Base-by-base conservation (phyloP, 352 stramenopile species). In the Thalassiosira mediterranea region DNA sequence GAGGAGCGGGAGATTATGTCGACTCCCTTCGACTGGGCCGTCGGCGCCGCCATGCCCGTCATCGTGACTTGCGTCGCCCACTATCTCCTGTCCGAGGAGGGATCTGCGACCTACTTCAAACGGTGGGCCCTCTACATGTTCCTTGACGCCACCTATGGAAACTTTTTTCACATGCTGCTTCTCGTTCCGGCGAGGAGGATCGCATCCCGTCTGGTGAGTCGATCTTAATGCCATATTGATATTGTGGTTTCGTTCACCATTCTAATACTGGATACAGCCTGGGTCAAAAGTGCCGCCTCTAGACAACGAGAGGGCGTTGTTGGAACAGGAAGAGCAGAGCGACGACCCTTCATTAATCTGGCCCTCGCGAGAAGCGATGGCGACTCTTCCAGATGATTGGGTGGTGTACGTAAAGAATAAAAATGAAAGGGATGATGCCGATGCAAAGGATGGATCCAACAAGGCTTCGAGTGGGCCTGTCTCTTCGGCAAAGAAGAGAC, bases 121-220 rank as follows among this genome's bases (percentile, higher is more conserved):
- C 44, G 47, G 49, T 79, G 46, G 32, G 13, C 34, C 19, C 32
- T 81, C 31, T 72, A 63, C 34, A 32, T 81, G 21, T 47, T 81
- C 31, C 72, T 81, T 19, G 72, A 81, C 54, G 54, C 72, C 31
- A 48, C 72, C 21, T 72, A 64, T 47, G 44, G 56, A 3, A 26
- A 81, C 28, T 53, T 76, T 2, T 81, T 81, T 37, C 66, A 81
- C 31, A 40, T 54, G n/a, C 10, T 72, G 13, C 46, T 76, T 13
- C 28, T 76, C 0, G 13, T 67, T 28, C 72, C 72, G 0, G 37
- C 57, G 17, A 48, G 72, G 46, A 71, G 32, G 37, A 49, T 76
- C 7, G 64, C 64, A 28, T 49, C 21, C 2, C 44, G 7, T 52
- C 46, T 76, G 42, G 56, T 58, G 47, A 25, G 47, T 56, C 26